phyloP scores from a whole-genome alignment of 148 eudicot species.

The Euryodendron excelsum region DNA sequence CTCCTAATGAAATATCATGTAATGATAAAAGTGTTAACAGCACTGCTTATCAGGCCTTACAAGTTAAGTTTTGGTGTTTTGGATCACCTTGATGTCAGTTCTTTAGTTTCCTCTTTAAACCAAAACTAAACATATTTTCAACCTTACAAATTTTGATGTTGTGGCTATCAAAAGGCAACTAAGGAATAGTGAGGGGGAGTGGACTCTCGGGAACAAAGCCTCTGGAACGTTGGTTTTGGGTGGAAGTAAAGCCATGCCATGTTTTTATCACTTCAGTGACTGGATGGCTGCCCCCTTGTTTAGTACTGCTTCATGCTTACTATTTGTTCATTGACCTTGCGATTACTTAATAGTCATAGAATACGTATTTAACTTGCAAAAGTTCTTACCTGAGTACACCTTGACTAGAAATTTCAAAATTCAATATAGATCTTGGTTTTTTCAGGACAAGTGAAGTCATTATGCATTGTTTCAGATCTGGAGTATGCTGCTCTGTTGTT shows the following conservation, averaged over 20 bases:
- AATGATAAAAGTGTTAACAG: neutral
- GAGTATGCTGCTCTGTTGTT: neutral
- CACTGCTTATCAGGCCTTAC: too few species aligned
- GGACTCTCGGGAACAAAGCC: neutral
- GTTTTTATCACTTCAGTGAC: neutral
- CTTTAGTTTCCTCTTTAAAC: too few species aligned
- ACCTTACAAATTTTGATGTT: too few species aligned
- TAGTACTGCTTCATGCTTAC: neutral
- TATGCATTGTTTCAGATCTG: neutral
- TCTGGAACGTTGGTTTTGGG: neutral
- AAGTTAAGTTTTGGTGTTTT: too few species aligned
- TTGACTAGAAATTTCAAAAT: neutral
- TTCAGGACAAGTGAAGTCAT: neutral
- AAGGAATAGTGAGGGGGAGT: too few species aligned
- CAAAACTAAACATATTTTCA: too few species aligned
- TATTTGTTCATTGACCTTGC: neutral
- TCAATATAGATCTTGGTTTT: too few species aligned
- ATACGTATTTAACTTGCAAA: neutral
- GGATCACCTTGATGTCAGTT: too few species aligned
- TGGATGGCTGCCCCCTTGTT: neutral
- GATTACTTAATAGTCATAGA: neutral
- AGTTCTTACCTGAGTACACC: neutral
- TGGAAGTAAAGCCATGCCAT: neutral
- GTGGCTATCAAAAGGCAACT: too few species aligned
- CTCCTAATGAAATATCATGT: neutral